A percentile compares a stretch with the other conserved stretches of the same genome.
These are phyloP conservation scores for Trichoderma guizhouense DNA, from an alignment of 2,329 filamentous ascomycete genomes.

Conservation along the genomic window DNA sequence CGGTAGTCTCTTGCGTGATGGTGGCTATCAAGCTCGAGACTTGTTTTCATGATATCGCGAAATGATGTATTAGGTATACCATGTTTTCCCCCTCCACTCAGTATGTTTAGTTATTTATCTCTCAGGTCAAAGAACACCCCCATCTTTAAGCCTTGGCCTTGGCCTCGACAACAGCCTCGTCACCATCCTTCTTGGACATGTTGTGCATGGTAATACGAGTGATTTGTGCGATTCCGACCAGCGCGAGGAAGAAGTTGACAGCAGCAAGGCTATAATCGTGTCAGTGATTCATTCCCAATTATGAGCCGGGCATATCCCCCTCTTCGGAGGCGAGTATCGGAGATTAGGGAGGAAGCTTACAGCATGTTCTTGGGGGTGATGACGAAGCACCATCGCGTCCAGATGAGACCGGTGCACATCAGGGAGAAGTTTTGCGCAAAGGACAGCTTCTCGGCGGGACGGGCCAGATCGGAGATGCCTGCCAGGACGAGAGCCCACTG, in stretches of 20 bases:
- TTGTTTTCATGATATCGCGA: background rate
- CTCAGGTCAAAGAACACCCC: background rate
- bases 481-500: conserved; percentile 91
- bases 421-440: conserved; percentile 89
- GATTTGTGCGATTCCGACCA: conserved; percentile 81
- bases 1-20: background rate
- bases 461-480: conserved; percentile 85
- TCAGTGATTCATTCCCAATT: background rate
- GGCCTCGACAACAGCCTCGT: conserved; percentile 42
- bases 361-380: conserved; percentile 92
- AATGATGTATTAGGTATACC: conserved; percentile 7
- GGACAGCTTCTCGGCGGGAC: conserved; percentile 88
- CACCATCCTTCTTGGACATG: conserved; percentile 52
- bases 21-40: background rate
- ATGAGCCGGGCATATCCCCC: background rate
- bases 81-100: background rate
- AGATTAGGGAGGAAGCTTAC: conserved; percentile 45
- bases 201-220: conserved; percentile 70
- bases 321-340: background rate
- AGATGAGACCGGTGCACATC: conserved; percentile 88
- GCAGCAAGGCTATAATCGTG: conserved; percentile 66
- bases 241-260: conserved; percentile 96
- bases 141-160: conserved; percentile 28
- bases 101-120: background rate
- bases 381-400: conserved; percentile 98